A percentile compares a stretch with the other conserved stretches of the same genome.
Evolutionary conservation across 345 rosid species (phyloP).

Genomic region (Geranium rotundifolium): DNA sequence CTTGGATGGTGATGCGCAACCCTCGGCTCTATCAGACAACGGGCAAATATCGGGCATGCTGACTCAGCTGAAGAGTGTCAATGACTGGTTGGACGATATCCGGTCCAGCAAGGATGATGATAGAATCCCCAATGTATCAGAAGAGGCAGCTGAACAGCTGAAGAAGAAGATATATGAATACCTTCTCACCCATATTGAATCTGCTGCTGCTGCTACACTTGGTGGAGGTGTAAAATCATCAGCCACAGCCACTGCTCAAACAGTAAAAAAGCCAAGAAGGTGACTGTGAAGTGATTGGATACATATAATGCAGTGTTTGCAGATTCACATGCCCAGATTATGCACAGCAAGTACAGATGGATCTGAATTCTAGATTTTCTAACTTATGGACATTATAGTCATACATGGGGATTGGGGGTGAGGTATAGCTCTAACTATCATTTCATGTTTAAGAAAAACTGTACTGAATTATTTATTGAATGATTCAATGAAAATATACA

Average conservation of each 20-base stretch:
- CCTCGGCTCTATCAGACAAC: slow-evolving; percentile 52
- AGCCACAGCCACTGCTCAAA: slow-evolving; percentile 16
- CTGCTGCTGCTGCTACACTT: slow-evolving; percentile 78
- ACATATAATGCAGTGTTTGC: neutral
- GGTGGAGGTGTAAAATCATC: slow-evolving; percentile 56
- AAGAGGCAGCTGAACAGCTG: slow-evolving; percentile 54
- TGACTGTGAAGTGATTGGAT: slow-evolving; percentile 10
- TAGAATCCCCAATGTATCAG: slow-evolving; percentile 36
- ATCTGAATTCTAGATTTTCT: neutral
- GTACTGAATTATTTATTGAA: too few relatives aligned
- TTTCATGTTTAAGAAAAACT: too few relatives aligned
- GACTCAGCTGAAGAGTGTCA: slow-evolving; percentile 85
- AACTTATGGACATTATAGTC: slow-evolving; percentile 16
- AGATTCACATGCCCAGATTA: neutral
- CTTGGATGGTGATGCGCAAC: slow-evolving; percentile 63
- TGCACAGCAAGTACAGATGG: neutral
- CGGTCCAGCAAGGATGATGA: slow-evolving; percentile 45
- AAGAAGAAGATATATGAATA: slow-evolving; percentile 84
- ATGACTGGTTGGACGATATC: slow-evolving; percentile 83
- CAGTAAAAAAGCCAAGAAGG: slow-evolving; percentile 44
- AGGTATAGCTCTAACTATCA: slow-evolving; percentile 5
- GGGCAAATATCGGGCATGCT: slow-evolving; percentile 88
- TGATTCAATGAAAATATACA: too few relatives aligned
- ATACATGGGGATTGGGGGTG: slow-evolving; percentile 15
- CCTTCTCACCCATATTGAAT: slow-evolving; percentile 82